These are phyloP conservation scores for Wilhelminamyces savonicus DNA, from an alignment of 805 yeast species.

Conservation along the genomic window DNA sequence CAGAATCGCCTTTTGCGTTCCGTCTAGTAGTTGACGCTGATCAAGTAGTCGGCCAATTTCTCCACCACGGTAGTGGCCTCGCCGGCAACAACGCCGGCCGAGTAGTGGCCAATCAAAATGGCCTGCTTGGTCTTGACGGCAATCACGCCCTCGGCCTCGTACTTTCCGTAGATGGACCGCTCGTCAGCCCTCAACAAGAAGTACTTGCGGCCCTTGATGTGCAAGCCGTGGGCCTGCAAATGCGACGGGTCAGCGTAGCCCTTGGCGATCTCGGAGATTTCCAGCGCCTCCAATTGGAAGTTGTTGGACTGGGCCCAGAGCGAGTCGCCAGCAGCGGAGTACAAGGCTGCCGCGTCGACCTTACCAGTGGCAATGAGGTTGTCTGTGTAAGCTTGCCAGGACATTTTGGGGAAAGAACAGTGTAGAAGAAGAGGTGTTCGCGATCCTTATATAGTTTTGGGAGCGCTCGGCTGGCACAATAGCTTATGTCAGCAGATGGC, in stretches of 20 bases:
- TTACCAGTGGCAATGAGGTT: constrained; percentile 83
- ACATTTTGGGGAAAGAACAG: constrained; percentile 6
- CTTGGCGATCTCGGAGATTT: constrained; percentile 63
- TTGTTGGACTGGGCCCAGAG: constrained; percentile 85
- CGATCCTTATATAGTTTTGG: no score
- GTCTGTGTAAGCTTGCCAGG: constrained; percentile 81
- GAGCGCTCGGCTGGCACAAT: no score
- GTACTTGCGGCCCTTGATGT: constrained; percentile 79
- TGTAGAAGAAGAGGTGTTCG: no score
- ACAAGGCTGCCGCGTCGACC: constrained; percentile 87
- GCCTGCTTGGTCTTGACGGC: constrained; percentile 94
- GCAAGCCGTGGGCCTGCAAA: constrained; percentile 83
- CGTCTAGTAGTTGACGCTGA: constrained; percentile 78
- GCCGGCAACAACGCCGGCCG: constrained; percentile 85
- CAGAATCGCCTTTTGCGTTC: no score
- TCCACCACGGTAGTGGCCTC: constrained; percentile 94
- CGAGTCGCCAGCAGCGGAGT: constrained; percentile 91
- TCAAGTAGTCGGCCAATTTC: constrained; percentile 91
- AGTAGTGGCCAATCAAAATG: constrained; percentile 88
- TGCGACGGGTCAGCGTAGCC: constrained; percentile 78
- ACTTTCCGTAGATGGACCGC: constrained; percentile 89
- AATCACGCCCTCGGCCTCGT: constrained; percentile 80
- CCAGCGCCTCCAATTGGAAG: constrained; percentile 58
- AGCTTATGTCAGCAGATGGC: no score
- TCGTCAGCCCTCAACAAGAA: constrained; percentile 85